Evolutionary conservation across 2,329 filamentous ascomycete species (phyloP).

Genomic region (Chalaropsis ovoidea): DNA sequence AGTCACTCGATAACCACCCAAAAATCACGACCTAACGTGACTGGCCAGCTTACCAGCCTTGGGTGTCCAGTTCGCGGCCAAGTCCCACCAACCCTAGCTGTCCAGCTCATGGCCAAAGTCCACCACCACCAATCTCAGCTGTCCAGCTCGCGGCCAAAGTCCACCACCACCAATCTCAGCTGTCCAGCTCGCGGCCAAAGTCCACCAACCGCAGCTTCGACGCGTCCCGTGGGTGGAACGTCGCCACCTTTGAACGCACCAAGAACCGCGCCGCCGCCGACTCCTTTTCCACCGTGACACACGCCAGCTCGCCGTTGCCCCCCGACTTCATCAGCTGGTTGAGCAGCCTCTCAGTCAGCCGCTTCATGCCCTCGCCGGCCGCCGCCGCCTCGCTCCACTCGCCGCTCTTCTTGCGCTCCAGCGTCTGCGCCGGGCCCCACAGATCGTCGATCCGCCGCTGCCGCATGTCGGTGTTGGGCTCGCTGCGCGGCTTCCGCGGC

Average conservation of each 20-base stretch:
- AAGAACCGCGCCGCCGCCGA: constrained; percentile 54
- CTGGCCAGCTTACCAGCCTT: too few species aligned
- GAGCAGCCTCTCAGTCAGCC: constrained; percentile 50
- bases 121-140: constrained; percentile 32
- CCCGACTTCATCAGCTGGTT: constrained; percentile 47
- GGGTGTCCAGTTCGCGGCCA: too few species aligned
- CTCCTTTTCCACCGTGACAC: constrained; percentile 49
- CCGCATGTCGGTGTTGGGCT: constrained; percentile 40
- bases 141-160: constrained; percentile 42
- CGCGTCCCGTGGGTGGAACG: constrained; percentile 56
- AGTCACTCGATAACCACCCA: too few species aligned
- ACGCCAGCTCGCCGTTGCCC: constrained; percentile 47
- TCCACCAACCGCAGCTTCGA: constrained; percentile 50
- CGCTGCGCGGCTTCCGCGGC: constrained; percentile 40
- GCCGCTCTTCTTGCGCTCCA: constrained; percentile 27
- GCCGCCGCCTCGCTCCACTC: constrained; percentile 41
- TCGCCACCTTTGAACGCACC: constrained; percentile 54
- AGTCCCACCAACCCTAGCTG: too few species aligned
- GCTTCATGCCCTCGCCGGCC: constrained; percentile 48
- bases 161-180: constrained; percentile 30
- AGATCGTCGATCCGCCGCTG: constrained; percentile 56
- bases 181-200: constrained; percentile 54
- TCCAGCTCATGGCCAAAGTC: too few species aligned
- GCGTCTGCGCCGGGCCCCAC: constrained; percentile 39
- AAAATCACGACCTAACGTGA: too few species aligned